Percentiles rank a stretch among this genome's conserved stretches.
phyloP scores from a whole-genome alignment of 768 basidiomycete genomes.

The Amanita polypyramis region DNA sequence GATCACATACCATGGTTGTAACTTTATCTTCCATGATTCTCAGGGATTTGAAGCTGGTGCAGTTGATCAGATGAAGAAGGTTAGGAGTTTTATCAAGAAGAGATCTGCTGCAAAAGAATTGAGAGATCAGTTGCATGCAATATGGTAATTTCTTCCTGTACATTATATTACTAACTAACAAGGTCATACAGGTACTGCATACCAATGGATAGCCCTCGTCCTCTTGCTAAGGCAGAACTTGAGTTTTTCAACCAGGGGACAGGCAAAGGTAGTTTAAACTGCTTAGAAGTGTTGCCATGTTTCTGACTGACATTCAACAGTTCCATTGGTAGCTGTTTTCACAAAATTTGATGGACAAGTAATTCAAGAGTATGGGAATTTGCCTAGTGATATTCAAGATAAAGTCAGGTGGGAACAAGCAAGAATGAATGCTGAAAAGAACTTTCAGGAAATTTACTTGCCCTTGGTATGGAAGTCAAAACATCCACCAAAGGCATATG shows the following conservation, averaged over 20 bases:
- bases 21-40: conserved; percentile 33
- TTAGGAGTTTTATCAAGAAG: conserved; percentile 20
- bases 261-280: neutral
- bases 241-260: conserved; percentile 20
- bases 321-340: conserved; percentile 28
- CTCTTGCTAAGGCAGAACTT: conserved; percentile 18
- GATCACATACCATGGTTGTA: conserved; percentile 19
- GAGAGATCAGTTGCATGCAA: too few relatives aligned
- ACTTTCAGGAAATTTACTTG: too few relatives aligned
- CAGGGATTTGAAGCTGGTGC: conserved; percentile 28
- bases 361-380: too few relatives aligned
- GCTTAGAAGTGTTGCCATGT: too few relatives aligned
- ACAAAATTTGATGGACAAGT: conserved; percentile 26
- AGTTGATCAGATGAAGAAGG: conserved; percentile 16
- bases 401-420: conserved; percentile 8
- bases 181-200: conserved; percentile 10
- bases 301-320: too few relatives aligned
- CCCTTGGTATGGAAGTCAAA: conserved; percentile 6
- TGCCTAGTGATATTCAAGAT: conserved; percentile 1
- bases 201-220: conserved; percentile 16
- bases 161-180: neutral
- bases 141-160: conserved; percentile 15
- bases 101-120: conserved; percentile 12
- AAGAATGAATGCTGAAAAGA: conserved; percentile 6
- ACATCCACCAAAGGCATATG: neutral